phyloP scores from a whole-genome alignment of 2,329 filamentous ascomycete genomes.

The Grosmannia huntii region DNA sequence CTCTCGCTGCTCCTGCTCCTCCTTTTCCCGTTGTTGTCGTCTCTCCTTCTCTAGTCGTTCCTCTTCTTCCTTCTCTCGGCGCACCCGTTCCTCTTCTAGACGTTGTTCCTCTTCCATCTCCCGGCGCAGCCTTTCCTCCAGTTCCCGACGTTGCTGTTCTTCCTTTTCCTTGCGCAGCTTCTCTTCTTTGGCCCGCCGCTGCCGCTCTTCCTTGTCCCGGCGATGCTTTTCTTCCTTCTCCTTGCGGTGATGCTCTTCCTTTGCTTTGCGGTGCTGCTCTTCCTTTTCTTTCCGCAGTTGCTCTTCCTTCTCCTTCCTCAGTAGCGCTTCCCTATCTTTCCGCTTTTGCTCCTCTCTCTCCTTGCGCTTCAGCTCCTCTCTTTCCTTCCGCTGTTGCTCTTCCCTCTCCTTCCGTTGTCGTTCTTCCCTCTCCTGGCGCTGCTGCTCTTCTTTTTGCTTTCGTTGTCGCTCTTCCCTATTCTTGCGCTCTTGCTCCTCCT shows the following conservation, averaged over 20 bases:
- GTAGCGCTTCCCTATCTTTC: not conserved
- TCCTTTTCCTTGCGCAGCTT: not conserved
- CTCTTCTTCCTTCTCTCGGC: conserved; percentile 40
- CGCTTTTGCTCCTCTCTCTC: conserved; percentile 36
- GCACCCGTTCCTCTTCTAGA: conserved; percentile 13
- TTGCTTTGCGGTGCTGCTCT: conserved; percentile 19
- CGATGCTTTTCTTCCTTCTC: conserved; percentile 2
- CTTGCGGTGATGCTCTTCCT: conserved; percentile 16
- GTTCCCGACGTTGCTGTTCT: not conserved
- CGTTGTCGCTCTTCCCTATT: not conserved
- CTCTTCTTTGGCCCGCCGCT: not conserved
- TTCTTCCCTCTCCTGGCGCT: conserved; percentile 41
- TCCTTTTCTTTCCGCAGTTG: not conserved
- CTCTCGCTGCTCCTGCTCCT: not conserved
- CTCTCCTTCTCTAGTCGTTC: conserved; percentile 17
- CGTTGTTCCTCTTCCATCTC: not conserved
- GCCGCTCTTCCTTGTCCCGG: not conserved
- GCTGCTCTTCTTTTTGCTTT: conserved; percentile 12
- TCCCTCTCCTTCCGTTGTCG: not conserved
- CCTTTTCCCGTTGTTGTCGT: conserved; percentile 39
- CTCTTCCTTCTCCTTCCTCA: conserved; percentile 22
- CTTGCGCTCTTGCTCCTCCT: not conserved
- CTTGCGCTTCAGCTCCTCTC: conserved; percentile 30
- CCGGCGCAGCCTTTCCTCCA: not conserved
- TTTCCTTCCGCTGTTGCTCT: conserved; percentile 30